Base-by-base conservation (phyloP, 2,329 filamentous ascomycete species). In the Aureobasidium sp. region DNA sequence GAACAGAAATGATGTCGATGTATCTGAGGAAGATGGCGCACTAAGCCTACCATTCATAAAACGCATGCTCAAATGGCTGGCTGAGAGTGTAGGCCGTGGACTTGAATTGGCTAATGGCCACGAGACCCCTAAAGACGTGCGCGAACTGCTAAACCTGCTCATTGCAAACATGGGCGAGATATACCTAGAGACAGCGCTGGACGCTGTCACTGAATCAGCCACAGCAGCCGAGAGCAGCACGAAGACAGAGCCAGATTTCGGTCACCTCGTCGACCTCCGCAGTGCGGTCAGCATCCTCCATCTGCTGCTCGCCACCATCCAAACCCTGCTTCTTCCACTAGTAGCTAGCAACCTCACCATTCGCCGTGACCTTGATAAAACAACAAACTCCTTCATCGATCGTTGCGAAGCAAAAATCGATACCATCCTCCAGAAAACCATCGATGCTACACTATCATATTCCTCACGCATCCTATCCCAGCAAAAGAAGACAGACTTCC, bases 11-110 rank as follows among this genome's bases (percentile, higher is more conserved):
- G 92, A 96, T 59, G 91, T 96, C 63, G 92, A 96, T 71, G 89
- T 97, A 36, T 87, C 88, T 0, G 94, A 97, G 64, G 87, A 93
- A 71, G 93, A 99, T 70, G 94, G 94, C 37, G 81, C 86, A 62
- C 79, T 97, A 29, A 93, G 87, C 67, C 80, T 95, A 5, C 81
- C 85, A n/a, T 92, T 89, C 72, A 90, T 92, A n/a, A 97, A 97
- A 77, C 85, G 94, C 63, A 99, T 99, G 92, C 83, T 99, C 64
- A 95, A 90, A 72, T 99, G 94, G 94, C 79, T 99, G 44, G 94
- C 94, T 2, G 94, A 99, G 78, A 92, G 90, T 65, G 93, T 99
- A 27, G 89, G 94, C 43, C 83, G 94, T 66, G 91, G 92, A 0
- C 81, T 99, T 10, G 94, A 99, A 74, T 81, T 99, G n/a, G 92